Percentiles rank a stretch among this genome's conserved stretches.
Conservation (phyloP, 148 eudicot species). For the Rhododendron ferrugineum region DNA sequence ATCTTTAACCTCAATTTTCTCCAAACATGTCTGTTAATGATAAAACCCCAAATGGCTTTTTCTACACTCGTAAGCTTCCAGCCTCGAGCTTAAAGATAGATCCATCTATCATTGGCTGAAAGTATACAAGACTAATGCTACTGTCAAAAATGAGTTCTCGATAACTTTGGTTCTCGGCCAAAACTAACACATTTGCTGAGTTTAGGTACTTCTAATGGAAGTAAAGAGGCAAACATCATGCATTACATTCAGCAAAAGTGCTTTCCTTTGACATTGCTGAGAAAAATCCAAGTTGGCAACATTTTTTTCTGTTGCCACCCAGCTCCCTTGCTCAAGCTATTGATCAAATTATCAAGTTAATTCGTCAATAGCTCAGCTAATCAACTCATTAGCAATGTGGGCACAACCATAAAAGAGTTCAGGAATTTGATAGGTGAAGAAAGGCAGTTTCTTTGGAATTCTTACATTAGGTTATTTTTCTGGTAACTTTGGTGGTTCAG, state of each 20-base stretch:
- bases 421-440: neutral
- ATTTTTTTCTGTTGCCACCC: neutral
- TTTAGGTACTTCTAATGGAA: neutral
- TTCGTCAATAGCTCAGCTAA: neutral
- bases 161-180: neutral
- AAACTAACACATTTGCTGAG: neutral
- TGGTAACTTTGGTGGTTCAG: neutral
- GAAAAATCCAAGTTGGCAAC: neutral
- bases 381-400: neutral
- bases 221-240: neutral
- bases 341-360: neutral
- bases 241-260: neutral
- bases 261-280: neutral
- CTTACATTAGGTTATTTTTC: neutral
- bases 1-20: conserved; percentile 1
- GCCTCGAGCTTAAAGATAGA: neutral
- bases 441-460: neutral
- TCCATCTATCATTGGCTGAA: neutral
- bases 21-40: neutral
- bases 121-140: neutral
- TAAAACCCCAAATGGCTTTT: neutral
- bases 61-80: no score
- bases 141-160: neutral
- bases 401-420: neutral
- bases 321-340: neutral